Percentiles rank a stretch among this genome's conserved stretches.
These are phyloP conservation scores for Castanospermum australe DNA, from an alignment of 306 rosid genomes.

Conservation along the genomic window DNA sequence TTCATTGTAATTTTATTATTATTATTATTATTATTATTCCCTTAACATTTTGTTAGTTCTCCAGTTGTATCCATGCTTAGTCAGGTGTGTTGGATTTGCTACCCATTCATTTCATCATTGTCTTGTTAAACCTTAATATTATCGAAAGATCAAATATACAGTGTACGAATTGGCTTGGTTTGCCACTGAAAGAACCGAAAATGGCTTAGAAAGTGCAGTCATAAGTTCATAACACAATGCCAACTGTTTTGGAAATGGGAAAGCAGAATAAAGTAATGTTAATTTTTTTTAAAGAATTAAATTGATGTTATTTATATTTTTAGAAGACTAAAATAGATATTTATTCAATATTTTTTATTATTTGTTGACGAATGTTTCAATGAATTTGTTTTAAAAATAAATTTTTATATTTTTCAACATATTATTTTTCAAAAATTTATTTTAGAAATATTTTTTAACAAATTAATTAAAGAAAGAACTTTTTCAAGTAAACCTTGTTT, in stretches of 20 bases:
- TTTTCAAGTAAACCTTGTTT: not conserved
- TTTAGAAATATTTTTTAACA: no score
- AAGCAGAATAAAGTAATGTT: no score
- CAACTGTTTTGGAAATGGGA: not conserved
- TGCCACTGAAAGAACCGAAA: conserved; percentile 21
- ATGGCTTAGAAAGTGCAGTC: conserved; percentile 16
- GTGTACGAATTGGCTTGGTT: conserved; percentile 41
- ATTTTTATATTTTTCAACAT: no score
- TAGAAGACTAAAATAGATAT: no score
- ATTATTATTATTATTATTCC: not conserved
- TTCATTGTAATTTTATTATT: not conserved
- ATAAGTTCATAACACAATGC: not conserved
- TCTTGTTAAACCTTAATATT: conserved; percentile 36
- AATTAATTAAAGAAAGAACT: no score
- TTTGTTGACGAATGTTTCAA: no score
- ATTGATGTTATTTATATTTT: no score
- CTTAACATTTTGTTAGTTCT: conserved; percentile 3
- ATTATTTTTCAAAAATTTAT: no score
- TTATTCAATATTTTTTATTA: no score
- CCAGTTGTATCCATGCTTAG: conserved; percentile 38
- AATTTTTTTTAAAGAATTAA: no score
- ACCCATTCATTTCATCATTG: conserved; percentile 39
- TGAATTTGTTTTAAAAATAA: no score
- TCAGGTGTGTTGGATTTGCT: conserved; percentile 45
- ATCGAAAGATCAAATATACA: conserved; percentile 33